Base-by-base conservation (phyloP, 139 green algal genomes). In the Prasinococcaceae sp. region DNA sequence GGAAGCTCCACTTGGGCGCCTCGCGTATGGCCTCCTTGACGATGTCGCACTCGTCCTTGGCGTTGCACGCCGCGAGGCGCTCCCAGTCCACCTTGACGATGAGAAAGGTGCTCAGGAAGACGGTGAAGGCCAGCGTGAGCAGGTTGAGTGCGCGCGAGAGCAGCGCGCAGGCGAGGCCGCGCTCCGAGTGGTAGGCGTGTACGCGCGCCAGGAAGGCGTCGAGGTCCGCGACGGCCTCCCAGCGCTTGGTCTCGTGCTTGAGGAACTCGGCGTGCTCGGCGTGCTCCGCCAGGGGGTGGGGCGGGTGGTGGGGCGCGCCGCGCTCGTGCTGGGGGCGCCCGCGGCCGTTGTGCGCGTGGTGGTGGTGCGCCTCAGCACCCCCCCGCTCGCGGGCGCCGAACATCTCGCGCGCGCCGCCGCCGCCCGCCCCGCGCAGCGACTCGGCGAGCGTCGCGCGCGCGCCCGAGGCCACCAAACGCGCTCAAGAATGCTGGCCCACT, bases 61-160 rank as follows among this genome's bases (percentile, higher is more conserved):
- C 43, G 52, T 29, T 41, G 22, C 29, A 37, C 3, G 20, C 40
- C 3, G 5, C 33, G 6, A 93, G 64, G 5, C 67, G 79, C 1
- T 46, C 12, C 79, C 83, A 96, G 51, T 94, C 62, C 2, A 96
- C 73, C 39, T 70, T 78, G 20, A 98, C 65, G 37, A 96, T 74
- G 47, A 96, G 69, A 50, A 94, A 81, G 33, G 46, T 75, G 1
- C 68, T 82, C 59, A 94, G 85, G 33, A 58, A 61, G 28, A 90
- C 78, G 0, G 85, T 95, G 74, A 96, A 96, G 10, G 49, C 77
- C n/a, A 96, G 74, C 0, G 80, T 84, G 20, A 75, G 26, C 36
- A 94, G 58, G 61, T 94, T 94, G 25, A 92, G 63, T 49, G 23
- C 10, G 9, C 23, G 22, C 41, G 28, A 42, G 6, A 38, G 47